Evolutionary conservation across 192 early-diverging fungal genomes (phyloP), one percentile per base, ranked within the genome.

Genomic region (Podila minutissima): DNA sequence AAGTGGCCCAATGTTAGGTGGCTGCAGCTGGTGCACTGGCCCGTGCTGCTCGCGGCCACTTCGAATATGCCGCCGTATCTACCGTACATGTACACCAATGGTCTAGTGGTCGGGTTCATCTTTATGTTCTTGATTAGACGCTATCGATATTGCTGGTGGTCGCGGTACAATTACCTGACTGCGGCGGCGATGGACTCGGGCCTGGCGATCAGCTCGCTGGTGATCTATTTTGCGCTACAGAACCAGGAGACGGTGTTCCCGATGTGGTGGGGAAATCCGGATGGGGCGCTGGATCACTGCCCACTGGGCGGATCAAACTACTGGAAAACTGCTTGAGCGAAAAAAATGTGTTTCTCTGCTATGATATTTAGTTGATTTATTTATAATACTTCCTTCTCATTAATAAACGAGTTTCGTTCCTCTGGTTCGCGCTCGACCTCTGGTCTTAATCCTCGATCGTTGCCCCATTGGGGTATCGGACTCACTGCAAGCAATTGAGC

Each of bases 151-250:
- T 37, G 59, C 4, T 88, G 88, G 88, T 90, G 89, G 86, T 57
- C 62, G 35, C 86, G 86, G 67, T 93, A 91, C 74, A 91, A 90
- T 75, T 93, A 89, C 71, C 85, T 91, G 15, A 72, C 90, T 10
- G 88, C 87, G 24, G 89, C 89, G 24, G 89, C 86, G 2, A 64
- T 90, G 32, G 91, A 91, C 75, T 74, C 83, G 32, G 90, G 90
- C 29, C 74, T 84, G n/a, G 87, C 86, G 17, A 73, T 89, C 7
- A 32, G 62, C 29, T 74, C 66, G 4, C 35, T 89, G 20, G 50
- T 87, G 35, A 82, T 87, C 61, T 87, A 84, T 59, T 63, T 74
- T 55, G 85, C 84, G 22, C 35, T 69, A 7, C 41, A 64, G 12
- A 72, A 69, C 46, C 24, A 31, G 63, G 29, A 62, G 11, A 62